Evolutionary conservation across 495 filamentous ascomycete genomes (phyloP), one percentile per base, ranked within the genome.

Genomic region (Xylaria venustula): DNA sequence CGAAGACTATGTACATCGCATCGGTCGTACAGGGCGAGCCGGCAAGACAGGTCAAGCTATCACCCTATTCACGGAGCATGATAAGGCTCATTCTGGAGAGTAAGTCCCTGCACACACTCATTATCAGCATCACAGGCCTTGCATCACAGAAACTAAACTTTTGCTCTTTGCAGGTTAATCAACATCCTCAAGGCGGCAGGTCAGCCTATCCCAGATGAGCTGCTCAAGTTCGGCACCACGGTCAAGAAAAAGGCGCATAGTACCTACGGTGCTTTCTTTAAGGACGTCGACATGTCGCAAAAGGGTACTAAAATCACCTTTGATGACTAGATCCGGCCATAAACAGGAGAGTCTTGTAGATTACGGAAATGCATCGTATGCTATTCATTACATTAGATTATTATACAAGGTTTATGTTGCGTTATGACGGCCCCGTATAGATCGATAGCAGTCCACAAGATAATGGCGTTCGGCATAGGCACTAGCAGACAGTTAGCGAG

Each of bases 221-320:
- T 98, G 36, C 73, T 97, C 62, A 96, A 94, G 69, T 98, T 96
- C 63, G 94, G 94, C 54, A 93, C 90, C n/a, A 97, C 93, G 14
- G 94, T 98, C 30, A 98, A 97, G 83, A 96, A 95, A 82, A 98
- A 97, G 90, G 85, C 84, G 42, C 93, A 98, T 74, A 89, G 89
- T 54, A 87, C 87, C 8, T 98, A 97, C 71, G 94, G 94, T 45
- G 90, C 91, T 0, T 97, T 97, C 68, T 95, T 85, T 79, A 96
- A 93, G 72, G 90, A 97, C 44, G 75, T 81, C 41, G 89, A 89
- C 60, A 85, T 83, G 53, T 87, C 81, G 70, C 90, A 93, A 78
- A 85, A 89, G 70, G 90, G 89, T 0, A 95, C 88, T 58, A 98
- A 96, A 81, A 97, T 97, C 69, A 91, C 82, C 34, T 98, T 98